Conservation (phyloP, 352 stramenopile genomes). For the Globisporangium mamillatum region DNA sequence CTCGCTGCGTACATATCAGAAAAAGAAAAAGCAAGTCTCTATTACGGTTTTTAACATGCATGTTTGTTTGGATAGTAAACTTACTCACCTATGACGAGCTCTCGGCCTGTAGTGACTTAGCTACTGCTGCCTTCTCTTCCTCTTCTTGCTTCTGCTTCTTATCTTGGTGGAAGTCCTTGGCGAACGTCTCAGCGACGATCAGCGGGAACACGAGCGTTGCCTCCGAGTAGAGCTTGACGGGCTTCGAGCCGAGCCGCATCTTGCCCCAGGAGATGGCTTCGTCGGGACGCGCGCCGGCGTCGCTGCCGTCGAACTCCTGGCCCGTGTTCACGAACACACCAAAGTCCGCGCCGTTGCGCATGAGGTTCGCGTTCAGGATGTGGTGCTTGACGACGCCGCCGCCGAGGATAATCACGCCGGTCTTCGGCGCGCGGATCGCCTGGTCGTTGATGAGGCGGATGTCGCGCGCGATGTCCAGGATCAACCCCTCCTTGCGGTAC, state of each 20-base stretch:
- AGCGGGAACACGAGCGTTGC: constrained; percentile 98
- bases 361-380: constrained; percentile 99
- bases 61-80: not conserved
- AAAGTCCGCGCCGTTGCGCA: constrained; percentile 99
- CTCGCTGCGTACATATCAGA: not conserved
- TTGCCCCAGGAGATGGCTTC: constrained; percentile 99
- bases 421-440: constrained; percentile 92
- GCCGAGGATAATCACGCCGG: constrained; percentile 98
- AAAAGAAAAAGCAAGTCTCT: not conserved
- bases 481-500: constrained; percentile 97
- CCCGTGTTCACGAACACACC: constrained; percentile 99
- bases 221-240: constrained; percentile 97
- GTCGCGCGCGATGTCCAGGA: constrained; percentile 97
- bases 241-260: constrained; percentile 91
- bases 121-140: not conserved
- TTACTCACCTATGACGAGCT: constrained; percentile 5
- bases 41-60: constrained; percentile 7
- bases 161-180: constrained; percentile 87
- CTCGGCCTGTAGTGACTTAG: not conserved
- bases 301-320: constrained; percentile 97
- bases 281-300: constrained; percentile 96
- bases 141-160: constrained; percentile 31
- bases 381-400: constrained; percentile 99
- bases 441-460: constrained; percentile 98
- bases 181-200: constrained; percentile 99